Evolutionary conservation across 805 yeast species (phyloP).

Genomic region (Kodamaea jinghongensis): DNA sequence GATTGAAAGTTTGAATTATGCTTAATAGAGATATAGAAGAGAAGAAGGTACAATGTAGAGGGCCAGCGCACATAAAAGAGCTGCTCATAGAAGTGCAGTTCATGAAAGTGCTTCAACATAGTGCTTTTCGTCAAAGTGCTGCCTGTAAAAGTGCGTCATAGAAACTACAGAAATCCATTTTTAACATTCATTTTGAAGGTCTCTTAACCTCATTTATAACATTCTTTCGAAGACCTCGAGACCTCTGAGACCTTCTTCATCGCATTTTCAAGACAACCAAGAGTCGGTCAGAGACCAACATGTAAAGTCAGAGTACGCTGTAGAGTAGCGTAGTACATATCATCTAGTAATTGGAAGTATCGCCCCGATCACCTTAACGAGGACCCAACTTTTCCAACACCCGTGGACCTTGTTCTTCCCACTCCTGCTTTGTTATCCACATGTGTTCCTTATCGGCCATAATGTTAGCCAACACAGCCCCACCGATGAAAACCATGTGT

Average conservation of each 20-base stretch:
- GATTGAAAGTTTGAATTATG: constrained; percentile 37
- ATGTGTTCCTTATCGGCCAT: constrained; percentile 98
- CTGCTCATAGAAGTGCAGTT: too few species aligned
- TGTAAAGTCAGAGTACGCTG: too few species aligned
- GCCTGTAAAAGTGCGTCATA: neutral
- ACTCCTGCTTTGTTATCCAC: constrained; percentile 96
- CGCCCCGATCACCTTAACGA: constrained; percentile 44
- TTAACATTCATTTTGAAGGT: neutral
- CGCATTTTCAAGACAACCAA: too few species aligned
- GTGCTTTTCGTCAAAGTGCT: neutral
- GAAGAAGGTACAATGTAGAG: neutral
- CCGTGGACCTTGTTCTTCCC: constrained; percentile 95
- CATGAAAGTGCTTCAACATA: too few species aligned
- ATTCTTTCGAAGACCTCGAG: too few species aligned
- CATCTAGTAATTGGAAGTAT: too few species aligned
- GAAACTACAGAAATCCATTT: neutral
- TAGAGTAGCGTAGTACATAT: too few species aligned
- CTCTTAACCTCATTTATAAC: too few species aligned
- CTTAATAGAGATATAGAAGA: constrained; percentile 12
- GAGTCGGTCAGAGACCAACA: too few species aligned
- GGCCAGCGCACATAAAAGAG: neutral
- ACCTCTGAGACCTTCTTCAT: too few species aligned
- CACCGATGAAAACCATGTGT: constrained; percentile 98
- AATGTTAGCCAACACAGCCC: constrained; percentile 95
- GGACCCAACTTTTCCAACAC: constrained; percentile 89